Percentiles rank a stretch among this genome's conserved stretches.
Conservation (phyloP, 345 rosid species). For the Gossypium anomalum region DNA sequence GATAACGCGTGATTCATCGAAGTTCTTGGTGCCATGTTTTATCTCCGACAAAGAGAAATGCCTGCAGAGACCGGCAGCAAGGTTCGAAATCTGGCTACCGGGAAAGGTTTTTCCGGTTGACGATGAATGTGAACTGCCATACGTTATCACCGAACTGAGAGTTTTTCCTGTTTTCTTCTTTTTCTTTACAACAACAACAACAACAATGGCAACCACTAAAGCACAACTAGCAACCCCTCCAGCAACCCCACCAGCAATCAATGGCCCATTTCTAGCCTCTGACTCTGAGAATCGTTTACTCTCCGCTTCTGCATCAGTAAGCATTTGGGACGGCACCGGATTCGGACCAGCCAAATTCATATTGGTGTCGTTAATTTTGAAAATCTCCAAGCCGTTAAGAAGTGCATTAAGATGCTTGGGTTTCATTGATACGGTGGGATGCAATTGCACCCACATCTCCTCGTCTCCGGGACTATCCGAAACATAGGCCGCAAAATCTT, state of each 20-base stretch:
- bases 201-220: slow-evolving; percentile 24
- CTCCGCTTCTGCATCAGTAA: slow-evolving; percentile 22
- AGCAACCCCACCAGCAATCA: slow-evolving; percentile 29
- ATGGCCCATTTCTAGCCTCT: neutral
- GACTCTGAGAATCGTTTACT: slow-evolving; percentile 16
- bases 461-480: slow-evolving; percentile 18
- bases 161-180: slow-evolving; percentile 18
- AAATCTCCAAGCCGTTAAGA: slow-evolving; percentile 56
- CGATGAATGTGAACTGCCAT: slow-evolving; percentile 32
- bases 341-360: slow-evolving; percentile 48
- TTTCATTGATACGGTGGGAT: slow-evolving; percentile 27
- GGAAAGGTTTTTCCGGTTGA: slow-evolving; percentile 28
- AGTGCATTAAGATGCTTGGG: slow-evolving; percentile 41
- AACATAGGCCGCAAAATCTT: slow-evolving; percentile 44
- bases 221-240: slow-evolving; percentile 40
- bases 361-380: slow-evolving; percentile 39
- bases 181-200: slow-evolving; percentile 15
- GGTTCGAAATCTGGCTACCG: slow-evolving; percentile 30
- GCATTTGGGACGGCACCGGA: slow-evolving; percentile 42
- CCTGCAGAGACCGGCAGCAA: slow-evolving; percentile 58
- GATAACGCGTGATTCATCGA: slow-evolving; percentile 42
- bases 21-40: slow-evolving; percentile 40
- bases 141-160: slow-evolving; percentile 35
- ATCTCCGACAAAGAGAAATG: slow-evolving; percentile 51
- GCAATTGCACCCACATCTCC: slow-evolving; percentile 42